Evolutionary conservation across 306 rosid species (phyloP), one percentile per base, ranked within the genome.

Genomic region (Rosa lucieae): DNA sequence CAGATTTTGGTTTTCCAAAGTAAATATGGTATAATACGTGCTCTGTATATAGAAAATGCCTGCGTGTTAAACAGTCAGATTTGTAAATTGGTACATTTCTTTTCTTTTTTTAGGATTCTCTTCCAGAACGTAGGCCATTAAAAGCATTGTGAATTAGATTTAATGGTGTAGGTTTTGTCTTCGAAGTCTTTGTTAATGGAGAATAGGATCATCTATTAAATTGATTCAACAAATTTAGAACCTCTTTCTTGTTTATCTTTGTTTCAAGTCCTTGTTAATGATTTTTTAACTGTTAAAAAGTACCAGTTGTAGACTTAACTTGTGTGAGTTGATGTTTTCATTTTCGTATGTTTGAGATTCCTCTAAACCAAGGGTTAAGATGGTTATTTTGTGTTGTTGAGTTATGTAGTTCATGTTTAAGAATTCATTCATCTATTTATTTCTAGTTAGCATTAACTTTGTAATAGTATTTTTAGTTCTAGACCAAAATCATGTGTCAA

Each of bases 1-100:
- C 77, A 23, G 77, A 58, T 74, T 87, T 73, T n/a, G 73, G 77
- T 51, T 87, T 77, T 73, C 90, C 51, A 10, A 79, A 77, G 83
- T 87, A 79, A 79, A 81, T 15, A 68, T 65, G 46, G 72, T 52
- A 13, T 39, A 13, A 6, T 58, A 35, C 53, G 39, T 37, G 17
- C 70, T 37, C 62, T 83, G 78, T 83, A 70, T 8, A 79, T 79
- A 79, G 62, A 40, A 48, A 46, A 11, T 73, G 52, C 76, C 37
- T 72, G 42, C 17, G 13, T 49, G 48, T 9, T 73, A 52, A 46
- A 42, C 46, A 74, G 62, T 46, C 52, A 14, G 59, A 44, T 69
- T 20, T 80, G 84, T 84, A 84, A 37, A 84, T 78, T 58, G 35
- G 13, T 59, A 17, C 10, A 5, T 9, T 6, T 23, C 11, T 40